phyloP scores from a whole-genome alignment of 2,329 filamentous ascomycete genomes.

The Trichoderma sp. region DNA sequence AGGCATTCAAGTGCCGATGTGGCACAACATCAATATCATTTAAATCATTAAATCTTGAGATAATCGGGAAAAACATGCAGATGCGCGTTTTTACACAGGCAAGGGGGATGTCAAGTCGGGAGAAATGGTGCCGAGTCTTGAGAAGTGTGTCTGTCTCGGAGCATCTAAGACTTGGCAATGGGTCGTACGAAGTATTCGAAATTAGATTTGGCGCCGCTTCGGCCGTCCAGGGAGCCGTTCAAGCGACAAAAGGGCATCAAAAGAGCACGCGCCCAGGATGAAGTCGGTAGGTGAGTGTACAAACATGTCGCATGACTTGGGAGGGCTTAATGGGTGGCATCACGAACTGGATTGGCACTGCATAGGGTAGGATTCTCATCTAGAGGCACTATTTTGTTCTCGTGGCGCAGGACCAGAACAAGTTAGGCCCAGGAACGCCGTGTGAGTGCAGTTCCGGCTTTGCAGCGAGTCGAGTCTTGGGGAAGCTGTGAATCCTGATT shows the following conservation, averaged over 20 bases:
- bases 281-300: not conserved
- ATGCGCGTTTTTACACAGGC: not conserved
- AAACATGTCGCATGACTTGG: conserved; percentile 1
- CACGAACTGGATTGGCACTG: not conserved
- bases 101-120: not conserved
- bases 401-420: not conserved
- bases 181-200: not conserved
- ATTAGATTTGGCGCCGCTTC: not conserved
- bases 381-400: conserved; percentile 4
- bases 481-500: not conserved
- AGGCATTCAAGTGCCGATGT: conserved; percentile 4
- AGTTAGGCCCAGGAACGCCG: conserved; percentile 12
- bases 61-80: not conserved
- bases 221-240: not conserved
- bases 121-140: not conserved
- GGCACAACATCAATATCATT: not conserved
- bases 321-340: not conserved
- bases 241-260: not conserved
- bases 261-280: conserved; percentile 2
- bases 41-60: not conserved
- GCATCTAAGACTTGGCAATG: not conserved
- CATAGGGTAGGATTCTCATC: conserved; percentile 5
- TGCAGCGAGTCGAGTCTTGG: not conserved
- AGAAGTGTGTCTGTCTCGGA: not conserved
- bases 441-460: not conserved